These are phyloP conservation scores for Acrocalymma vagum DNA, from an alignment of 2,329 filamentous ascomycete species.

Conservation along the genomic window DNA sequence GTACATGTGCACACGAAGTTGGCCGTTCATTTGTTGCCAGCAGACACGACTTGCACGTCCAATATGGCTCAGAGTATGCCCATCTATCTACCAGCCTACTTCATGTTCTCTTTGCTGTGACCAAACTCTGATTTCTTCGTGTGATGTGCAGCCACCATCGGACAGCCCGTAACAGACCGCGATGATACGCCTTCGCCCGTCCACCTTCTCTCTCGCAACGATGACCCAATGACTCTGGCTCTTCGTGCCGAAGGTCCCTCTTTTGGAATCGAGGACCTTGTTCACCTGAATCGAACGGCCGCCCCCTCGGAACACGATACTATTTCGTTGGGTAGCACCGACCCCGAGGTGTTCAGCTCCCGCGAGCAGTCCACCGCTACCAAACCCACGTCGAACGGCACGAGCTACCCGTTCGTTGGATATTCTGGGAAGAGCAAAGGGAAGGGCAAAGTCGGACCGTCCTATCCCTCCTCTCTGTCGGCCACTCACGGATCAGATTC, in stretches of 20 bases:
- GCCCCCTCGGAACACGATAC: slow-evolving; percentile 12
- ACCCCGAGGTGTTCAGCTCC: slow-evolving; percentile 23
- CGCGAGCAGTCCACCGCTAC: slow-evolving; percentile 28
- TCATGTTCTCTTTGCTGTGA: neutral
- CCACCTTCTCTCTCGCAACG: slow-evolving; percentile 21
- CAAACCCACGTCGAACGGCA: slow-evolving; percentile 38
- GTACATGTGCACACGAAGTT: slow-evolving; percentile 19
- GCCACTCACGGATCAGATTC: slow-evolving; percentile 35
- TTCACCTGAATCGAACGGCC: slow-evolving; percentile 16
- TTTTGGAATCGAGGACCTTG: slow-evolving; percentile 24
- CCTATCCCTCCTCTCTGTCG: slow-evolving; percentile 31
- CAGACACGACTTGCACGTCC: slow-evolving; percentile 18
- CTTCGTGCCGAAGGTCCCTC: slow-evolving; percentile 15
- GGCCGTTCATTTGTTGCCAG: slow-evolving; percentile 13
- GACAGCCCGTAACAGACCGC: slow-evolving; percentile 21
- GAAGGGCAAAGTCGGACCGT: slow-evolving; percentile 17
- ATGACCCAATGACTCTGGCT: slow-evolving; percentile 23
- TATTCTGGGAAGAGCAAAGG: slow-evolving; percentile 24
- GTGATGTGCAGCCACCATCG: slow-evolving; percentile 28
- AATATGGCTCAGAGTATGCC: slow-evolving; percentile 30
- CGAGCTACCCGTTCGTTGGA: slow-evolving; percentile 19
- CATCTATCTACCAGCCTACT: neutral
- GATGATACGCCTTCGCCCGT: slow-evolving; percentile 15
- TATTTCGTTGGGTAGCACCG: slow-evolving; percentile 17
- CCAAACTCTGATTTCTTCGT: slow-evolving; percentile 14